These are phyloP conservation scores for Phytophthora fragariae DNA, from an alignment of 352 stramenopile genomes.

Conservation along the genomic window DNA sequence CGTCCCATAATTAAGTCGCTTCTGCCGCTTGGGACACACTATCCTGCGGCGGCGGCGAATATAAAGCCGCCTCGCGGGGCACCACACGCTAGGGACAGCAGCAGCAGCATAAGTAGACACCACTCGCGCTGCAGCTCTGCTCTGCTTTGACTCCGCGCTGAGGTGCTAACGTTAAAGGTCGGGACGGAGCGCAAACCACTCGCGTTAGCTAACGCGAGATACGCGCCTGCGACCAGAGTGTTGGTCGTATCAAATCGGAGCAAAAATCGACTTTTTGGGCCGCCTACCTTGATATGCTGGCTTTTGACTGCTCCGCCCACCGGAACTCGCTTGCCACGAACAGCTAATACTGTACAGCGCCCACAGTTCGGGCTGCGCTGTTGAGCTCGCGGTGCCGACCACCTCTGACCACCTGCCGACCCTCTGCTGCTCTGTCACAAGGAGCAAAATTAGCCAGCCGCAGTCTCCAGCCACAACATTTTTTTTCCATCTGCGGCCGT, in stretches of 20 bases:
- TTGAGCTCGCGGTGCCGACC: not conserved
- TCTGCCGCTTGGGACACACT: conserved; percentile 4
- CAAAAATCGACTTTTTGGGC: not conserved
- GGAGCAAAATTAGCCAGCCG: not conserved
- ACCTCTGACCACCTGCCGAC: not conserved
- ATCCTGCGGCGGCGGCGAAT: not conserved
- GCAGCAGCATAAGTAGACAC: not conserved
- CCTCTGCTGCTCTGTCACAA: not conserved
- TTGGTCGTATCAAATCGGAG: not conserved
- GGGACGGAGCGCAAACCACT: not conserved
- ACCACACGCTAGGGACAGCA: not conserved
- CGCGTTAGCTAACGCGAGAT: not conserved
- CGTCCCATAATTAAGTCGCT: conserved; percentile 6
- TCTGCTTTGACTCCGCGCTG: not conserved
- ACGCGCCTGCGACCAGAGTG: not conserved
- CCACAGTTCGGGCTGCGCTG: not conserved
- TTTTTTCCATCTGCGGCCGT: conserved; percentile 2
- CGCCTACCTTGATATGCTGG: not conserved
- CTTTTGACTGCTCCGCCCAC: not conserved
- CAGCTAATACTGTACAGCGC: not conserved
- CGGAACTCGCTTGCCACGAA: not conserved
- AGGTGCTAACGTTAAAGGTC: too few relatives aligned
- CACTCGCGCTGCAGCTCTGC: not conserved
- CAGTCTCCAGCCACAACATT: not conserved
- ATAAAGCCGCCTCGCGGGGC: not conserved